Percentiles rank a stretch among this genome's conserved stretches.
Evolutionary conservation across 2,329 filamentous ascomycete genomes (phyloP).

Genomic region (Fusarium transvaalense): DNA sequence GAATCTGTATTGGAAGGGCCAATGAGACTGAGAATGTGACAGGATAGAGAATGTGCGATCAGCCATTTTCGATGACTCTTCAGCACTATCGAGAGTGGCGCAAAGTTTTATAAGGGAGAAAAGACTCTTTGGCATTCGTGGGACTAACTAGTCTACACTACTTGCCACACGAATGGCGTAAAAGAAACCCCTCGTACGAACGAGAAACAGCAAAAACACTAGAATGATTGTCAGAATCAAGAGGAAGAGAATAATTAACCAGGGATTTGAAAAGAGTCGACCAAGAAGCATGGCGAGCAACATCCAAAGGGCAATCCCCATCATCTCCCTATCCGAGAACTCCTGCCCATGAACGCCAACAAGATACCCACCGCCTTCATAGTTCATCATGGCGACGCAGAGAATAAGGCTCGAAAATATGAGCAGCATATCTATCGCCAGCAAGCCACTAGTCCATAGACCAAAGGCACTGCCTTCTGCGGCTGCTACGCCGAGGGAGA

Average conservation of each 20-base stretch:
- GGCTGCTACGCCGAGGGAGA: slow-evolving; percentile 21
- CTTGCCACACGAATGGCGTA: slow-evolving; percentile 10
- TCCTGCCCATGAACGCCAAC: background rate
- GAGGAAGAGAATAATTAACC: slow-evolving; percentile 2
- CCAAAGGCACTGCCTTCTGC: background rate
- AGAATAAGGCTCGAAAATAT: slow-evolving; percentile 35
- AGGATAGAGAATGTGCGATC: background rate
- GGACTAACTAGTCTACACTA: background rate
- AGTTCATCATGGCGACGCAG: slow-evolving; percentile 41
- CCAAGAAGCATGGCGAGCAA: slow-evolving; percentile 33
- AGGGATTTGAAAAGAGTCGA: slow-evolving; percentile 23
- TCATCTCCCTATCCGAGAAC: slow-evolving; percentile 38
- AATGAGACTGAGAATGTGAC: background rate
- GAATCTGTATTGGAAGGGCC: background rate
- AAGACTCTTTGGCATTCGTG: background rate
- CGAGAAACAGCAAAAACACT: slow-evolving; percentile 20
- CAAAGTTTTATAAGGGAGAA: background rate
- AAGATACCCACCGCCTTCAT: slow-evolving; percentile 36
- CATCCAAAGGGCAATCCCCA: slow-evolving; percentile 37
- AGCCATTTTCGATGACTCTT: background rate
- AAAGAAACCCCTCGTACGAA: slow-evolving; percentile 38
- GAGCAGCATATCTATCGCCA: slow-evolving; percentile 27
- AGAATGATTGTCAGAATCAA: slow-evolving; percentile 19
- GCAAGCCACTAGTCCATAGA: background rate
- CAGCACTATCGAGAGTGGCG: background rate